Evolutionary conservation across 306 rosid species (phyloP), one percentile per base, ranked within the genome.

Genomic region (Acacia confusa): DNA sequence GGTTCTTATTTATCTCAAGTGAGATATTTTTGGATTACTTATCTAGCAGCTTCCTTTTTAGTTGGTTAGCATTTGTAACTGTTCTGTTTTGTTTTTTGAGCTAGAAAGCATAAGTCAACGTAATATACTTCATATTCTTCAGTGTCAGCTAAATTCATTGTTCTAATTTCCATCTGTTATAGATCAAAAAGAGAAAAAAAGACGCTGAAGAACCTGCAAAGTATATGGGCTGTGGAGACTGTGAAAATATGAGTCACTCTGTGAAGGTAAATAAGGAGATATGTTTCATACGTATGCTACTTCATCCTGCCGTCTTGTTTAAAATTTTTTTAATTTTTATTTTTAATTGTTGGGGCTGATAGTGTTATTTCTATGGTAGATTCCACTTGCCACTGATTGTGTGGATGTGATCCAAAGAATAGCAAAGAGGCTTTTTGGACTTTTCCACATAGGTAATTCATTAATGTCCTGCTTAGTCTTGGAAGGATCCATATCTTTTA

Each of bases 181-280:
- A 95, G 99, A 86, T 95, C 3, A 95, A 93, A 84, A 95, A 89
- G 88, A 91, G 92, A 76, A 91, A 89, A 83, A 92, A 91, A 84
- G 83, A 88, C 84, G 99, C 97, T 17, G 88, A 72, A 74, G 97
- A 93, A 89, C 97, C 99, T 69, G 82, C 78, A 7, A 95, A 95
- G 90, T 95, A 87, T 86, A 90, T 95, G 99, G 99, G 99, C 47
- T 87, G 91, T 79, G 99, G 99, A 82, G 97, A 93, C 78, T 95
- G 97, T 84, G 97, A 95, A 87, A 95, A 95, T 87, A 83, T 93
- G 88, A 95, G 97, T 88, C 99, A 91, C 85, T 95, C 99, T 6
- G 36, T 86, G 12, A 91, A 92, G 94, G 97, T 95, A 87, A 66
- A 53, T 78, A 75, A 73, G 60, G 80, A 81, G 60, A 72, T 2